Conservation (phyloP, 208 protist species). For the Strigomonas galati region DNA sequence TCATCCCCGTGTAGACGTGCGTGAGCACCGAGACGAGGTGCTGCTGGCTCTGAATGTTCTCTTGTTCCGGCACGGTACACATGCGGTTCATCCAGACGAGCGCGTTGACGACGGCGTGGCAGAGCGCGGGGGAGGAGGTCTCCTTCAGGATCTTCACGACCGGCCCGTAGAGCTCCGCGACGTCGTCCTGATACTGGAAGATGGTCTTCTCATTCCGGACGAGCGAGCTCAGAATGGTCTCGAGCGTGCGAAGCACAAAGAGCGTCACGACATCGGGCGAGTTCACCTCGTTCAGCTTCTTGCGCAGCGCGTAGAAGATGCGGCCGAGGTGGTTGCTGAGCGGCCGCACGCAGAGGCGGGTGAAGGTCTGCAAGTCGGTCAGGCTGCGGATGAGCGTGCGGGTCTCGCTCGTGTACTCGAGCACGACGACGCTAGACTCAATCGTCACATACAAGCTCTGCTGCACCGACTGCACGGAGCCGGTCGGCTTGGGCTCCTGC, state of each 20-base stretch:
- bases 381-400: constrained; percentile 74
- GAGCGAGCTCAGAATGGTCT: constrained; percentile 58
- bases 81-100: constrained; percentile 77
- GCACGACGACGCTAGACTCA: constrained; percentile 77
- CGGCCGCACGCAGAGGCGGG: constrained; percentile 62
- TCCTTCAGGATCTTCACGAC: constrained; percentile 62
- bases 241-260: constrained; percentile 72
- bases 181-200: constrained; percentile 79
- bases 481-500: constrained; percentile 59
- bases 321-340: constrained; percentile 71
- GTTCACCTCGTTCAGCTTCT: constrained; percentile 51
- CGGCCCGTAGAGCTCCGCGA: constrained; percentile 68
- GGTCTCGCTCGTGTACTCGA: constrained; percentile 81
- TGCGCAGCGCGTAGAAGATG: constrained; percentile 82
- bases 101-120: constrained; percentile 73
- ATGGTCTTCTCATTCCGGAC: constrained; percentile 57
- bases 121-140: constrained; percentile 62
- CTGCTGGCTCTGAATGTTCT: constrained; percentile 51
- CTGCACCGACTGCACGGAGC: constrained; percentile 53
- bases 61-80: constrained; percentile 41
- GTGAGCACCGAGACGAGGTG: constrained; percentile 63
- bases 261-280: constrained; percentile 68
- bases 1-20: constrained; percentile 71
- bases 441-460: constrained; percentile 74
- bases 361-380: constrained; percentile 83